Evolutionary conservation across 306 rosid genomes (phyloP), one percentile per base, ranked within the genome.

Genomic region (Rubus idaeus): DNA sequence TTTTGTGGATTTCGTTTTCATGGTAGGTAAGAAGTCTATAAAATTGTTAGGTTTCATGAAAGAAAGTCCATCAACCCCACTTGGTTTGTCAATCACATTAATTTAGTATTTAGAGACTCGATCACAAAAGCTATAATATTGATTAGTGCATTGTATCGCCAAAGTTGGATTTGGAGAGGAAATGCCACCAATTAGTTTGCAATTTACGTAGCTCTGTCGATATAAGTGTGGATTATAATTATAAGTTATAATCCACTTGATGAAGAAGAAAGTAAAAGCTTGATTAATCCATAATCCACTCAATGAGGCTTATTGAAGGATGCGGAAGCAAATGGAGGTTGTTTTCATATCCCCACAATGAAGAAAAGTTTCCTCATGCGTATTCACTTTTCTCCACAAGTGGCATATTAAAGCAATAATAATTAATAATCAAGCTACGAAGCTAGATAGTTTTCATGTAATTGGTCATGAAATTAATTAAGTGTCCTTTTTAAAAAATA

Each of bases 291-390:
- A 69, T 60, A 44, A 53, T 62, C 45, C 77, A 70, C 77, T 80
- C 56, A 68, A 57, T 35, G 20, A 37, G 35, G 47, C 21, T 26
- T 39, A n/a, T 57, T 21, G 53, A 49, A 58, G 39, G 20, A 30
- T 45, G 42, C 10, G n/a, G 8, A 60, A 51, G 50, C 49, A 64
- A 72, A 41, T 76, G 73, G 41, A 71, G 39, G 72, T 18, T 50
- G 71, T 45, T 66, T 77, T 77, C 85, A 69, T 21, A 57, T 82
- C 85, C 81, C 78, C 75, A 72, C 75, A 77, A 65, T 2, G 66
- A 60, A 72, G 39, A 64, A 56, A 71, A 21, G 10, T 50, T 61
- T 71, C 55, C 50, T 4, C 80, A 61, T 44, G 81, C 80, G 74
- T 9, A 63, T 5, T 7, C 40, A 7, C 21, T 68, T 37, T 75